Conservation (phyloP, 768 basidiomycete genomes). For the Lanmaoa pseudosensibilis region DNA sequence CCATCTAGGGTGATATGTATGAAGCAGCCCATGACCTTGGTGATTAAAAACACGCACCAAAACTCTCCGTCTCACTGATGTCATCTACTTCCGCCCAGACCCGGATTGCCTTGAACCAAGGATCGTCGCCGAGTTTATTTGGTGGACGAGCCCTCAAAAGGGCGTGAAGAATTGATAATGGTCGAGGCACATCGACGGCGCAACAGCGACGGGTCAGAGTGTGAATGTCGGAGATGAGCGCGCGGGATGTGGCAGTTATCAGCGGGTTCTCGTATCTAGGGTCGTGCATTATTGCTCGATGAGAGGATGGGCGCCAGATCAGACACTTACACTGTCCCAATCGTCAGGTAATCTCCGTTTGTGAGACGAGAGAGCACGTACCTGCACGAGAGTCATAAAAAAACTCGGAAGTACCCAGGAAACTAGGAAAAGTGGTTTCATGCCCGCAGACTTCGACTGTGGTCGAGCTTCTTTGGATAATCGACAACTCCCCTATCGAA, state of each 20-base stretch:
- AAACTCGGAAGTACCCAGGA: constrained; percentile 54
- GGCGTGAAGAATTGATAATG: constrained; percentile 56
- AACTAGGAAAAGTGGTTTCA: constrained; percentile 42
- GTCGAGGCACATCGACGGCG: constrained; percentile 65
- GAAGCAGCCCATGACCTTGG: not conserved
- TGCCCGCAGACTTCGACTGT: constrained; percentile 70
- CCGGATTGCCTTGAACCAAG: constrained; percentile 62
- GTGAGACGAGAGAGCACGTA: constrained; percentile 34
- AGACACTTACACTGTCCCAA: constrained; percentile 28
- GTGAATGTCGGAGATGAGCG: constrained; percentile 71
- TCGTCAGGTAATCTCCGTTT: constrained; percentile 8
- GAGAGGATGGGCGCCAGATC: not conserved
- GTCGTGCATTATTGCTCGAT: constrained; percentile 8
- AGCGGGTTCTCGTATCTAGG: constrained; percentile 77
- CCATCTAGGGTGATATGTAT: constrained; percentile 51
- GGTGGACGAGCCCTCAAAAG: constrained; percentile 45
- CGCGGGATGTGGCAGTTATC: constrained; percentile 71
- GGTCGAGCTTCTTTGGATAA: constrained; percentile 49
- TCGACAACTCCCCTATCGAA: constrained; percentile 26
- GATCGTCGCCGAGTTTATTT: constrained; percentile 28
- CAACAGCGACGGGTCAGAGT: constrained; percentile 58
- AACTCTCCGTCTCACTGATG: constrained; percentile 75
- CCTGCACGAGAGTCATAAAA: constrained; percentile 75
- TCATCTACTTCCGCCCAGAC: constrained; percentile 78
- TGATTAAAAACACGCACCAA: constrained; percentile 47